phyloP scores from a whole-genome alignment of 139 green algal genomes.

The Chlorella sp. region DNA sequence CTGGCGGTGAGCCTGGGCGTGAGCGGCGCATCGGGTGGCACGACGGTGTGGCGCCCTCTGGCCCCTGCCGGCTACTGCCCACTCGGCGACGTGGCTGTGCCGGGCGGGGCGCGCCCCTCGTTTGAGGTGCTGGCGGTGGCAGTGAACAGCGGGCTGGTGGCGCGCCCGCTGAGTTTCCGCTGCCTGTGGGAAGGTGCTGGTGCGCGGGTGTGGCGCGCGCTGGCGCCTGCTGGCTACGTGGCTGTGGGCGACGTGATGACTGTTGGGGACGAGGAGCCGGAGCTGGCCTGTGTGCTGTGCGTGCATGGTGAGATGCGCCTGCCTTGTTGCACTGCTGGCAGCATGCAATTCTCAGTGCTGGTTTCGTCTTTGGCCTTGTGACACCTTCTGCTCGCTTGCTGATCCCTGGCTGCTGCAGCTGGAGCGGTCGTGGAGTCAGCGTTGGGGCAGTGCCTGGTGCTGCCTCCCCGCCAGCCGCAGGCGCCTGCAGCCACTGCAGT shows the following conservation, averaged over 20 bases:
- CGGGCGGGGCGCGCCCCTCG: conserved; percentile 48
- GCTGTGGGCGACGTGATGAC: conserved; percentile 78
- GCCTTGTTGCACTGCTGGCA: background rate
- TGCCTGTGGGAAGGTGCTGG: conserved; percentile 46
- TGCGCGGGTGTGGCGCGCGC: conserved; percentile 63
- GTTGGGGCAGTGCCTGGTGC: conserved; percentile 60
- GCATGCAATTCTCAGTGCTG: background rate
- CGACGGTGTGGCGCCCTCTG: conserved; percentile 83
- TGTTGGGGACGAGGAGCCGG: background rate
- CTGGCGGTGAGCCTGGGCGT: conserved; percentile 31
- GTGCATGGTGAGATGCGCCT: conserved; percentile 16
- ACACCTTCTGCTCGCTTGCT: too few relatives aligned
- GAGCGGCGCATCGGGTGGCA: conserved; percentile 49
- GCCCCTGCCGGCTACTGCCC: conserved; percentile 74
- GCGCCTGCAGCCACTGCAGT: background rate
- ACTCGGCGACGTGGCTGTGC: conserved; percentile 74
- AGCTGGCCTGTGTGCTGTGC: conserved; percentile 17
- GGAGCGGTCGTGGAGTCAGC: conserved; percentile 54
- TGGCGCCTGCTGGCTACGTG: conserved; percentile 74
- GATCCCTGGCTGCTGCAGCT: too few relatives aligned
- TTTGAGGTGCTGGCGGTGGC: conserved; percentile 77
- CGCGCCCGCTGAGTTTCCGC: conserved; percentile 61
- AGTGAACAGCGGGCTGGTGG: conserved; percentile 77
- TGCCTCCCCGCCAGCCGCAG: conserved; percentile 28
- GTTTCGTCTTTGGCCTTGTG: too few relatives aligned